phyloP scores from a whole-genome alignment of 352 stramenopile genomes.

The Hyaloperonospora brassicae region DNA sequence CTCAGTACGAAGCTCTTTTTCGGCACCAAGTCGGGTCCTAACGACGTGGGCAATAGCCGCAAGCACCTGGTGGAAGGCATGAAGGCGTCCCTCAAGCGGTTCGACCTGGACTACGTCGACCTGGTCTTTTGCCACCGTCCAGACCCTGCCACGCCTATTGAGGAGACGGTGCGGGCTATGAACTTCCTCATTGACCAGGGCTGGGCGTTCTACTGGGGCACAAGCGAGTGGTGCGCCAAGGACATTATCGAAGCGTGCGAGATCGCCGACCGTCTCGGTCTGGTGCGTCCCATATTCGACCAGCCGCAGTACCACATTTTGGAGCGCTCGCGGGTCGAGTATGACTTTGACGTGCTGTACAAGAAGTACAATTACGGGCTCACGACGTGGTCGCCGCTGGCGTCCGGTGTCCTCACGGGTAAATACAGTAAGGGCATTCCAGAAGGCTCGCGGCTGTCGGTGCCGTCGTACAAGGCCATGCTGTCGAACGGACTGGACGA shows the following conservation, averaged over 20 bases:
- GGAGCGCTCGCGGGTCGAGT: constrained; percentile 58
- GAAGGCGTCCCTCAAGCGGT: constrained; percentile 49
- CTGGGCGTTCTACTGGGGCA: constrained; percentile 56
- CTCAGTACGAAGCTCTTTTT: constrained; percentile 69
- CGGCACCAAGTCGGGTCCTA: constrained; percentile 30
- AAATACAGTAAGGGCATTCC: constrained; percentile 81
- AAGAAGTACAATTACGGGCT: constrained; percentile 67
- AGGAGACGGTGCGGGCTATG: constrained; percentile 63
- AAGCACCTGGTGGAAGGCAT: constrained; percentile 59
- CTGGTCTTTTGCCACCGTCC: constrained; percentile 63
- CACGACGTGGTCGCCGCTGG: constrained; percentile 67
- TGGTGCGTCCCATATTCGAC: constrained; percentile 42
- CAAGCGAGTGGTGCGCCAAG: constrained; percentile 56
- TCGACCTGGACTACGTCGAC: constrained; percentile 53
- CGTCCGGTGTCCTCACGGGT: constrained; percentile 59
- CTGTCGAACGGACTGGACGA: constrained; percentile 43
- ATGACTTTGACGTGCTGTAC: constrained; percentile 62
- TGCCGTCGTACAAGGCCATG: constrained; percentile 42
- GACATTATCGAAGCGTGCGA: constrained; percentile 61
- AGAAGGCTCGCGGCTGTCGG: constrained; percentile 51
- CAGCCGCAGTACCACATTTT: constrained; percentile 75
- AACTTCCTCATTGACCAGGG: constrained; percentile 48
- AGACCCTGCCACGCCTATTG: constrained; percentile 52
- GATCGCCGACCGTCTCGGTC: constrained; percentile 34
- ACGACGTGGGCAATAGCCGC: constrained; percentile 33